phyloP scores from a whole-genome alignment of 352 stramenopile species.

The Phytopythium cucurbitacearum region DNA sequence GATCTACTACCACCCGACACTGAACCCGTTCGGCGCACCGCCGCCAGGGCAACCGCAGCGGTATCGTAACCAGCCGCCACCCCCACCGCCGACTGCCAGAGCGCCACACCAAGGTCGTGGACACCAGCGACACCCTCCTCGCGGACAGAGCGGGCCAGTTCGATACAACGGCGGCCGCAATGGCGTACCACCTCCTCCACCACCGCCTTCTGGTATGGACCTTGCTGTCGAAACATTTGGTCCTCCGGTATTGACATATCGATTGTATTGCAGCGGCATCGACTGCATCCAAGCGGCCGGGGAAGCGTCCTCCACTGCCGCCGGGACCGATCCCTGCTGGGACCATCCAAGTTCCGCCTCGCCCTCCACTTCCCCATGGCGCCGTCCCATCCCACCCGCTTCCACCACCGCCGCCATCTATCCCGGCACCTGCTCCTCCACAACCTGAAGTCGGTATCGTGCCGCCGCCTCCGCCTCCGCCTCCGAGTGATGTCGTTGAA shows the following conservation, averaged over 20 bases:
- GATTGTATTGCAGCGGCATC: background rate
- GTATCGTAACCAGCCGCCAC: conserved; percentile 38
- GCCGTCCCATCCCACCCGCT: conserved; percentile 29
- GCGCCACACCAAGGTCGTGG: background rate
- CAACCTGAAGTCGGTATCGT: conserved; percentile 3
- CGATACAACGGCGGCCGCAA: background rate
- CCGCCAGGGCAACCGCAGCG: conserved; percentile 57
- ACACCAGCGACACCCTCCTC: conserved; percentile 3
- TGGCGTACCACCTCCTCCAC: conserved; percentile 2
- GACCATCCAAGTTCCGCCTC: conserved; percentile 53
- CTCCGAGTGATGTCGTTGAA: conserved; percentile 1
- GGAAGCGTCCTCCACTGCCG: conserved; percentile 60
- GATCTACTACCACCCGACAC: conserved; percentile 76
- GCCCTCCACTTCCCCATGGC: conserved; percentile 49
- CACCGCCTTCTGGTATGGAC: background rate
- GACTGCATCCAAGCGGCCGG: conserved; percentile 25
- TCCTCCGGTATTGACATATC: background rate
- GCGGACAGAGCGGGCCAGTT: background rate
- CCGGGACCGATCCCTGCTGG: conserved; percentile 42
- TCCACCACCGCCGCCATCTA: conserved; percentile 23
- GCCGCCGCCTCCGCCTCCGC: conserved; percentile 13
- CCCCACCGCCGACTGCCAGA: conserved; percentile 1
- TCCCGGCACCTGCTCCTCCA: background rate
- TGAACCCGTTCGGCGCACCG: conserved; percentile 72
- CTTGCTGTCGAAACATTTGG: background rate